Conservation (phyloP, 2,329 filamentous ascomycete genomes). For the Fusarium udum region DNA sequence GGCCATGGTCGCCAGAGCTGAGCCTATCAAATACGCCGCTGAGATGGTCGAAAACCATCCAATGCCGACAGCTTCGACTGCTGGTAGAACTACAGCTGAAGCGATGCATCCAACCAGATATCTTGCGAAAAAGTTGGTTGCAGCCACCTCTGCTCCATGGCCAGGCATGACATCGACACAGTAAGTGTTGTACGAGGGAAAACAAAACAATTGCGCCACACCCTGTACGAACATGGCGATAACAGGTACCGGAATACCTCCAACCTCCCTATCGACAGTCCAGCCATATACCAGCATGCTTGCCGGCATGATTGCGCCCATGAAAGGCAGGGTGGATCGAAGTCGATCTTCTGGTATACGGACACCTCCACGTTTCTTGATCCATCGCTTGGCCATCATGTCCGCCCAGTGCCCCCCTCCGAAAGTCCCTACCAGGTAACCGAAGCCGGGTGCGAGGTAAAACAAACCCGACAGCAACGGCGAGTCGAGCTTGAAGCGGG, state of each 20-base stretch:
- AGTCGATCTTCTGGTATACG: constrained; percentile 76
- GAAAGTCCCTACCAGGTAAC: constrained; percentile 75
- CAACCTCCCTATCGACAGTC: constrained; percentile 59
- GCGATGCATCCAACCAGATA: constrained; percentile 79
- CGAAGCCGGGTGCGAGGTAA: constrained; percentile 77
- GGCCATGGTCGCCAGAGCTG: constrained; percentile 49
- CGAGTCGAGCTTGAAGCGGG: constrained; percentile 73
- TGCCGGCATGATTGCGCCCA: constrained; percentile 66
- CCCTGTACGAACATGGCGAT: constrained; percentile 80
- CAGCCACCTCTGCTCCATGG: constrained; percentile 76
- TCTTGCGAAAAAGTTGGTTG: constrained; percentile 81
- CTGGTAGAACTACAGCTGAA: constrained; percentile 77
- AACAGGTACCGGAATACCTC: constrained; percentile 69
- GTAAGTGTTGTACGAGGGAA: constrained; percentile 80
- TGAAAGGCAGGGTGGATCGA: constrained; percentile 64
- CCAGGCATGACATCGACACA: constrained; percentile 82
- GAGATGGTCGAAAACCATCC: constrained; percentile 82
- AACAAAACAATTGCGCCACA: constrained; percentile 78
- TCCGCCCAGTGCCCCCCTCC: constrained; percentile 79
- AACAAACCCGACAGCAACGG: constrained; percentile 76
- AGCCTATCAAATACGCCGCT: constrained; percentile 49
- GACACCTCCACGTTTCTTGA: constrained; percentile 63
- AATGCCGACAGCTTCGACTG: constrained; percentile 77
- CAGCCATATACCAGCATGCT: constrained; percentile 72
- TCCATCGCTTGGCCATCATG: constrained; percentile 71